A percentile compares a stretch with the other conserved stretches of the same genome.
Evolutionary conservation across 768 basidiomycete species (phyloP).

Genomic region (Basidioascus undulatus): DNA sequence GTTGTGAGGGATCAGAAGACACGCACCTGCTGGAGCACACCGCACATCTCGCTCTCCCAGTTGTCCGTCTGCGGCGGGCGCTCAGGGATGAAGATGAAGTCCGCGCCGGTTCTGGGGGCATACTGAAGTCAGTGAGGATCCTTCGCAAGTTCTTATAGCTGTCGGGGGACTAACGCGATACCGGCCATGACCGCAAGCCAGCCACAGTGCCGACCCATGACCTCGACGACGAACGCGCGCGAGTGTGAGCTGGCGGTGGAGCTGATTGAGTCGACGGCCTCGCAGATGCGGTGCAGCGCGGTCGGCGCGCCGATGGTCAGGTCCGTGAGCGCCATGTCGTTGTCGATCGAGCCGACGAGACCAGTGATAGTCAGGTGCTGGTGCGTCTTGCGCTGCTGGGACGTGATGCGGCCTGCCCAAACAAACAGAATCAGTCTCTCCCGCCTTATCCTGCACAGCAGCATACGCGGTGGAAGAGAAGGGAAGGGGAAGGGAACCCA

Average conservation of each 20-base stretch:
- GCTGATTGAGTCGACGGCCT: slow-evolving; percentile 93
- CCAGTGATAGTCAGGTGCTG: slow-evolving; percentile 84
- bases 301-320: slow-evolving; percentile 91
- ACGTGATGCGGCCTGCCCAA: slow-evolving; percentile 43
- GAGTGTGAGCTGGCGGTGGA: slow-evolving; percentile 91
- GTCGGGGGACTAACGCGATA: slow-evolving; percentile 35
- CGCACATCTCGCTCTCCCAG: slow-evolving; percentile 88
- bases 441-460: neutral
- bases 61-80: slow-evolving; percentile 47
- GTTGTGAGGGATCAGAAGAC: neutral
- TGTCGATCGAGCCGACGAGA: slow-evolving; percentile 97
- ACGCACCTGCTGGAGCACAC: slow-evolving; percentile 48
- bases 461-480: neutral
- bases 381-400: slow-evolving; percentile 42
- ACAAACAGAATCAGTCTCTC: too few relatives aligned
- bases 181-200: slow-evolving; percentile 89
- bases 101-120: slow-evolving; percentile 40
- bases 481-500: slow-evolving; percentile 14
- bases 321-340: slow-evolving; percentile 96
- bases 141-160: neutral
- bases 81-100: slow-evolving; percentile 96
- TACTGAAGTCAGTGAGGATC: slow-evolving; percentile 22
- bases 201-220: slow-evolving; percentile 99
- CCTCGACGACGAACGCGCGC: slow-evolving; percentile 89
- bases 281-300: slow-evolving; percentile 86